These are phyloP conservation scores for Yamadazyma taylorii DNA, from an alignment of 1,139 yeast genomes.

Conservation along the genomic window DNA sequence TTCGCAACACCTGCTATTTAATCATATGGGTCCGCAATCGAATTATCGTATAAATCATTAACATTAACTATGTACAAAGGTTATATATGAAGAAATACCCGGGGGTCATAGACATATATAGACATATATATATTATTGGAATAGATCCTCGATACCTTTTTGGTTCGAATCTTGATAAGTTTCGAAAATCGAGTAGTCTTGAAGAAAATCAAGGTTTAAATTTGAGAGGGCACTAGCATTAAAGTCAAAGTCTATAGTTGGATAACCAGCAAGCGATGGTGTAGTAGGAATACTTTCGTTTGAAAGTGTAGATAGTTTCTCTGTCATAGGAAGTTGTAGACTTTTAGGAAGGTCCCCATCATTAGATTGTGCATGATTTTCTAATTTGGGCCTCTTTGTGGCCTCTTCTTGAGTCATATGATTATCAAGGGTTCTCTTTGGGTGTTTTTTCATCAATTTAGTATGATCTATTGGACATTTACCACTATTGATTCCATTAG, in stretches of 20 bases:
- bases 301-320: no score
- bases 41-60: no score
- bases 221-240: conserved; percentile 14
- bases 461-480: conserved; percentile 39
- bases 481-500: neutral
- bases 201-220: conserved; percentile 36
- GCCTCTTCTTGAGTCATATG: no score
- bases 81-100: no score
- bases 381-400: conserved; percentile 5
- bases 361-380: no score
- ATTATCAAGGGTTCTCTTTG: neutral
- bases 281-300: no score
- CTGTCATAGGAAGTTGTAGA: no score
- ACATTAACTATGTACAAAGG: no score
- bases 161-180: conserved; percentile 7
- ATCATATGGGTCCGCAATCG: no score
- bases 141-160: conserved; percentile 4
- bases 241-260: conserved; percentile 9
- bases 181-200: conserved; percentile 22
- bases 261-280: neutral
- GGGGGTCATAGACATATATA: no score
- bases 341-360: no score
- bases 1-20: no score
- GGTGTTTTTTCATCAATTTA: conserved; percentile 10
- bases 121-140: conserved; percentile 4